Conservation (phyloP, 2,329 filamentous ascomycete genomes). For the Fusarium sp. region DNA sequence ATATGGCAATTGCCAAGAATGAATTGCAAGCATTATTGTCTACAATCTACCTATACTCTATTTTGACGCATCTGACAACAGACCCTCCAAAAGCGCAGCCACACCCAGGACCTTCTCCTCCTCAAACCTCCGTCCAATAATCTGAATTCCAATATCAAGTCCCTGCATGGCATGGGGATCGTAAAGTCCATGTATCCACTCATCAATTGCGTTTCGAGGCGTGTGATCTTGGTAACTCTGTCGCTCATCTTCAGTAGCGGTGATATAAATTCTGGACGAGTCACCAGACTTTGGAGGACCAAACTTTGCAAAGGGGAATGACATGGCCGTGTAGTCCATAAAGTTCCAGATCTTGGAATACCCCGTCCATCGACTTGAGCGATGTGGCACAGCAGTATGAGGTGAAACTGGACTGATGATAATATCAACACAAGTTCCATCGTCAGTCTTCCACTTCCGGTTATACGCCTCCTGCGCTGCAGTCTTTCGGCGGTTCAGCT, state of each 20-base stretch:
- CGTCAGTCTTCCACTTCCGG: background rate
- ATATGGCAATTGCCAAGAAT: no score
- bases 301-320: background rate
- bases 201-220: background rate
- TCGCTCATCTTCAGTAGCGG: background rate
- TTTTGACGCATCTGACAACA: background rate
- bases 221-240: background rate
- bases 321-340: constrained; percentile 6
- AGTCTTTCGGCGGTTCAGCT: constrained; percentile 4
- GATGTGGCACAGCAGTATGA: background rate
- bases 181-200: background rate
- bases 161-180: background rate
- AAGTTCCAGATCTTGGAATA: constrained; percentile 12
- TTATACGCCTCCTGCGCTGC: background rate
- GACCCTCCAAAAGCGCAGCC: background rate
- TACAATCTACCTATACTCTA: no score
- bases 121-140: background rate
- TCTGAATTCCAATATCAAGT: background rate
- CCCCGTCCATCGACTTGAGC: constrained; percentile 1
- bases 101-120: constrained; percentile 9
- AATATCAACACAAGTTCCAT: background rate
- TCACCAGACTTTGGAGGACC: fast-evolving
- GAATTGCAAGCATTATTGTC: no score
- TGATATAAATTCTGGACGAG: background rate
- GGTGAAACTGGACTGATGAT: background rate